A percentile compares a stretch with the other conserved stretches of the same genome.
phyloP scores from a whole-genome alignment of 352 stramenopile genomes.

The Globisporangium spinosum region DNA sequence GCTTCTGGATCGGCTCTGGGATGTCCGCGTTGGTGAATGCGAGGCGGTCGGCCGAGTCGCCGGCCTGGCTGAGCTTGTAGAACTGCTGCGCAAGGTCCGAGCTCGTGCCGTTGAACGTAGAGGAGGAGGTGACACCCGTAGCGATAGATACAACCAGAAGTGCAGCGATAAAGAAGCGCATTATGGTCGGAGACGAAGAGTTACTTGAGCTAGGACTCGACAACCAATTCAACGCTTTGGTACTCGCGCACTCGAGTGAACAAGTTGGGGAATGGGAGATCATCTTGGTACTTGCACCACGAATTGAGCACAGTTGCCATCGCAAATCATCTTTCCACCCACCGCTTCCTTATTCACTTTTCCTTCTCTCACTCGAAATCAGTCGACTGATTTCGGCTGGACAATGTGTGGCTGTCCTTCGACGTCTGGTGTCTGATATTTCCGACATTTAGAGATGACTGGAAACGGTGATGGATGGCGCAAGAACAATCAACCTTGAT shows the following conservation, averaged over 20 bases:
- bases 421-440: too few relatives aligned
- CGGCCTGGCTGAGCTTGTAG: conserved; percentile 6
- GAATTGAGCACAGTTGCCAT: too few relatives aligned
- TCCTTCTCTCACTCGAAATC: too few relatives aligned
- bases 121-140: not conserved
- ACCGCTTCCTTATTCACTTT: too few relatives aligned
- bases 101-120: conserved; percentile 8
- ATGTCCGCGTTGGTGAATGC: not conserved
- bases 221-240: not conserved
- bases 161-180: not conserved
- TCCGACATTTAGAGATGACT: too few relatives aligned
- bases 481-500: too few relatives aligned
- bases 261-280: not conserved
- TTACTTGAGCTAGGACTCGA: not conserved
- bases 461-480: too few relatives aligned
- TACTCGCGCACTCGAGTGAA: not conserved
- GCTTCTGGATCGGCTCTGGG: conserved; percentile 2
- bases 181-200: not conserved
- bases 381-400: too few relatives aligned
- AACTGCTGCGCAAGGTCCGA: conserved; percentile 21
- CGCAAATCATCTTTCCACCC: too few relatives aligned
- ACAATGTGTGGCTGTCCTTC: too few relatives aligned
- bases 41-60: not conserved
- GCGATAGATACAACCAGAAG: too few relatives aligned
- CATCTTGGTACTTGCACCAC: too few relatives aligned